A percentile compares a stretch with the other conserved stretches of the same genome.
Conservation (phyloP, 2,329 filamentous ascomycete species). For the Pestalotiopsis sp. region DNA sequence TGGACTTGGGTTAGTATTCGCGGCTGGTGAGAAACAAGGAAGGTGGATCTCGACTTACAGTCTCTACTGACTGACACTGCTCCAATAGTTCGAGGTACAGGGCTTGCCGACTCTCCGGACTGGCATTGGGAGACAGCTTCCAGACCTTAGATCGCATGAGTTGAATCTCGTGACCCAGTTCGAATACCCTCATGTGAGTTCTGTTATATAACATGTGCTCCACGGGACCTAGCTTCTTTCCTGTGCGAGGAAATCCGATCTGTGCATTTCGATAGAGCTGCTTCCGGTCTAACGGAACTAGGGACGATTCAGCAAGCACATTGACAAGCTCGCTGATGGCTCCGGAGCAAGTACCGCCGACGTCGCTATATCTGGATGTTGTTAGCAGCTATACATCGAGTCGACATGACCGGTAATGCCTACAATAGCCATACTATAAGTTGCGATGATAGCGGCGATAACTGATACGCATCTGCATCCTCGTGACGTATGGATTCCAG, state of each 20-base stretch:
- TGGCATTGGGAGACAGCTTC: not conserved
- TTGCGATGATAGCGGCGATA: conserved; percentile 1
- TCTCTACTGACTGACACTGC: not conserved
- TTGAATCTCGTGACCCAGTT: not conserved
- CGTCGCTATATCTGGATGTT: not conserved
- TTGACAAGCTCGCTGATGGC: not conserved
- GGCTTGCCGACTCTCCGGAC: not conserved
- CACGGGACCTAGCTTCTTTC: not conserved
- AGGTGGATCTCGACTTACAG: not conserved
- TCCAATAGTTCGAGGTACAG: not conserved
- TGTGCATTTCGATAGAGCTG: not conserved
- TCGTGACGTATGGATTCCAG: not conserved
- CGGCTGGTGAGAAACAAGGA: not conserved
- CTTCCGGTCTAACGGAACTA: not conserved
- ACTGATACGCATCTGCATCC: not conserved
- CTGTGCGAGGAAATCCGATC: not conserved
- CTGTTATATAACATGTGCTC: not conserved
- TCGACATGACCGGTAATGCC: not conserved
- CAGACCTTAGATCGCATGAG: not conserved
- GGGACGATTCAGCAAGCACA: not conserved
- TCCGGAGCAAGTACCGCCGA: not conserved
- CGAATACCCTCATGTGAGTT: not conserved
- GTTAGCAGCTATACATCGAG: not conserved
- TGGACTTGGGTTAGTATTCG: not conserved
- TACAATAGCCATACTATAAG: not conserved